Evolutionary conservation across 192 early-diverging fungal genomes (phyloP), one percentile per base, ranked within the genome.

Genomic region (Backusella liffmaniae): DNA sequence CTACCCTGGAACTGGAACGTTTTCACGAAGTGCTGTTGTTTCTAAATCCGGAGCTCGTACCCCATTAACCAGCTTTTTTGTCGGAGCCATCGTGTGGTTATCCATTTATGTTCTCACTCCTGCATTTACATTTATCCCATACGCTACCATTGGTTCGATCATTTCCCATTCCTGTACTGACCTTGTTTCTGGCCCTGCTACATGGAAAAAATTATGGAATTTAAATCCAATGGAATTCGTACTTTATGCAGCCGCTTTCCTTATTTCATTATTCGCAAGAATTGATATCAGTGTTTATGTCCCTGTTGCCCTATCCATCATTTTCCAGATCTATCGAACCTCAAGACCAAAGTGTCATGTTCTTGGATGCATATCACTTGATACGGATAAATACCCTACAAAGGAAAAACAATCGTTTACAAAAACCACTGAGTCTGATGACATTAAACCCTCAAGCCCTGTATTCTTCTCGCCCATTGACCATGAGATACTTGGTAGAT

Each of bases 11-110:
- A 97, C 97, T 21, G 97, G 96, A 42, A 95, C 95, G 1, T 97
- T 98, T 87, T 97, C 95, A 9, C 92, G 97, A 67, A 94, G 93
- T 0, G 95, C 96, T 66, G 90, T 98, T 80, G 97, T 95, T 84
- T 87, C 94, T 79, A 89, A 91, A 78, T 93, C 95, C 10, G 97
- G 97, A 30, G 91, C 93, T 36, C 86, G 91, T 56, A 92, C 94
- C 6, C 95, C 96, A 15, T 79, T 94, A 34, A 92, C 92, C n/a
- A 91, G 91, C 32, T 78, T 95, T 67, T 86, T 96, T 83, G 94
- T 94, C 15, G 94, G 89, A 37, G 70, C 83, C 6, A 87, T 96
- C 16, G 95, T 98, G 18, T 82, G 96, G 3, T 77, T 98, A 36
- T 90, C 93, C 37, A 83, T 98, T 37, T 96, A 89, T 79, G 84